Percentiles rank a stretch among this genome's conserved stretches.
These are phyloP conservation scores for Trichoderma endophyticum DNA, from an alignment of 2,329 filamentous ascomycete species.

Conservation along the genomic window DNA sequence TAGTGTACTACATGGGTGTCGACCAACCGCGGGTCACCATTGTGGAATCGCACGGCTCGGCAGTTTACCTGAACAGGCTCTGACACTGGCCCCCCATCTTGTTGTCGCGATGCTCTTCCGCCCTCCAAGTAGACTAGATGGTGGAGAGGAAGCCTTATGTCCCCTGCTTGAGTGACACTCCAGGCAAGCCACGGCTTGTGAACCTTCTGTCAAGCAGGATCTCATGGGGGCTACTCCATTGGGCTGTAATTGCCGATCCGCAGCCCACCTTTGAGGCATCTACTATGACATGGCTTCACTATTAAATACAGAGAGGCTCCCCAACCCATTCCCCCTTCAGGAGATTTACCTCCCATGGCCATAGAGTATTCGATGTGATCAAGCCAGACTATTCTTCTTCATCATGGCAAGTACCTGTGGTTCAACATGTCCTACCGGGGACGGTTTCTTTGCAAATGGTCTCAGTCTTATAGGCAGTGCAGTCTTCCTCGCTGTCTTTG, in stretches of 20 bases:
- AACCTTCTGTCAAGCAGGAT: neutral
- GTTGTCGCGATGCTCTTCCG: neutral
- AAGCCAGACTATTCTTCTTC: constrained; percentile 22
- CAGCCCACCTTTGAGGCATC: neutral
- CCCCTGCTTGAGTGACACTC: neutral
- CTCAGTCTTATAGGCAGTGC: constrained; percentile 40
- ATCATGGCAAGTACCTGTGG: constrained; percentile 38
- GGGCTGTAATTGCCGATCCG: neutral
- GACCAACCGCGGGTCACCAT: neutral
- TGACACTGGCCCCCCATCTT: neutral
- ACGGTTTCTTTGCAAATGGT: constrained; percentile 39
- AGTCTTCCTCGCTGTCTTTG: constrained; percentile 40
- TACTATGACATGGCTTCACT: neutral
- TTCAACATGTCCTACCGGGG: constrained; percentile 34
- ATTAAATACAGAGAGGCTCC: constrained; percentile 12
- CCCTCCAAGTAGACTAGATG: neutral
- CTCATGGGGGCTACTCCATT: neutral
- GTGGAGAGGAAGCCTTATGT: constrained; percentile 2
- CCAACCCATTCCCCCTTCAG: neutral
- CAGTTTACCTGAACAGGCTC: neutral
- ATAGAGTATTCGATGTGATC: constrained; percentile 27
- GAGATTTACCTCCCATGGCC: constrained; percentile 9
- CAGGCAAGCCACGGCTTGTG: neutral
- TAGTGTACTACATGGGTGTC: neutral
- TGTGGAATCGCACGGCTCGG: neutral